phyloP scores from a whole-genome alignment of 108 stramenopile genomes.

The Nitzschia sp. region DNA sequence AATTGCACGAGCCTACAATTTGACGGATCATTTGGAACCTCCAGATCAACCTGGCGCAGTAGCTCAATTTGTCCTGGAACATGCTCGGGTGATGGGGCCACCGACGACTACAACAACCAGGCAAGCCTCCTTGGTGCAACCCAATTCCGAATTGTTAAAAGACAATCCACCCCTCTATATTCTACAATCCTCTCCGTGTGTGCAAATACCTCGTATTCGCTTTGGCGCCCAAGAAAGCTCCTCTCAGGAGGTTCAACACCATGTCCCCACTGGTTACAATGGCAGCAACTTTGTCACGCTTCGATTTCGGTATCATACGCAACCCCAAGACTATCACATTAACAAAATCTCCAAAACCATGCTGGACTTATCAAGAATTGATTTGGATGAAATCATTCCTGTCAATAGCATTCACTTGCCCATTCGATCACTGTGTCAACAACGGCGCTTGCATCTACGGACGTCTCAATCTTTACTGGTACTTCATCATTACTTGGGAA shows the following conservation, averaged over 20 bases:
- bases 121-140: background rate
- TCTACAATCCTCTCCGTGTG: slow-evolving; percentile 40
- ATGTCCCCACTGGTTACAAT: slow-evolving; percentile 34
- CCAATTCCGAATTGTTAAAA: background rate
- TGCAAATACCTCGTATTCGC: slow-evolving; percentile 48
- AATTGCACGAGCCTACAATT: background rate
- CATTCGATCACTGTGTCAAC: slow-evolving; percentile 37
- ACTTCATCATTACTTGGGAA: slow-evolving; percentile 66
- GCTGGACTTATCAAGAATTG: slow-evolving; percentile 58
- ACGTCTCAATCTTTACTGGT: slow-evolving; percentile 33
- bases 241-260: background rate
- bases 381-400: slow-evolving; percentile 40
- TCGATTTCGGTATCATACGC: slow-evolving; percentile 47
- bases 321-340: slow-evolving; percentile 16
- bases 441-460: slow-evolving; percentile 30
- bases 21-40: slow-evolving; percentile 4
- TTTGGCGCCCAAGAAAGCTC: slow-evolving; percentile 23
- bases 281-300: slow-evolving; percentile 53
- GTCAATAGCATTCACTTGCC: slow-evolving; percentile 51
- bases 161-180: slow-evolving; percentile 13
- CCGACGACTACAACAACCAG: background rate
- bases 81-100: background rate
- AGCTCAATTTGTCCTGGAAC: slow-evolving; percentile 20
- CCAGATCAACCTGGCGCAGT: slow-evolving; percentile 33
- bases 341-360: slow-evolving; percentile 65